Conservation (phyloP, 2,329 filamentous ascomycete species). For the Ophiocordyceps robertsii region DNA sequence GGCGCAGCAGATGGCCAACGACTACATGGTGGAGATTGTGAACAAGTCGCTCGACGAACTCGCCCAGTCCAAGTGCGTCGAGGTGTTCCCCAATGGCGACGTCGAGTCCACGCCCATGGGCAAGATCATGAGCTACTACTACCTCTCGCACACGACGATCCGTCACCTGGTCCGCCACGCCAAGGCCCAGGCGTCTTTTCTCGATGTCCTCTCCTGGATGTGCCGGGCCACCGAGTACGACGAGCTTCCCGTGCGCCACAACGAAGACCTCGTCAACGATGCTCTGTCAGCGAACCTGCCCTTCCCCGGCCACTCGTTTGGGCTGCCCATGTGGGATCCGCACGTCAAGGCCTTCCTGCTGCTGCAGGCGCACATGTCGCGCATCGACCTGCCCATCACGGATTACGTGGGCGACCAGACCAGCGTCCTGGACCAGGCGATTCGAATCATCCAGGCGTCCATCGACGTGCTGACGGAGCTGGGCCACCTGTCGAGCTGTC, state of each 20-base stretch:
- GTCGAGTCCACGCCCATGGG: slow-evolving; percentile 82
- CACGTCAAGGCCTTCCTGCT: slow-evolving; percentile 94
- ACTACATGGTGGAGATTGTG: slow-evolving; percentile 89
- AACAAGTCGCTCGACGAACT: slow-evolving; percentile 75
- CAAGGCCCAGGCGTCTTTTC: slow-evolving; percentile 62
- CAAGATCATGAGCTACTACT: slow-evolving; percentile 99
- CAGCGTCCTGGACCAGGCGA: slow-evolving; percentile 83
- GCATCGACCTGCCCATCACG: slow-evolving; percentile 81
- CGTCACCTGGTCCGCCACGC: slow-evolving; percentile 68
- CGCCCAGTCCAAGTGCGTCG: slow-evolving; percentile 70
- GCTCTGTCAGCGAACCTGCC: slow-evolving; percentile 76
- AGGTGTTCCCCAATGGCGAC: slow-evolving; percentile 73
- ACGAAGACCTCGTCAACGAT: slow-evolving; percentile 93
- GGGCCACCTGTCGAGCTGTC: slow-evolving; percentile 64
- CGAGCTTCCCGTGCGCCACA: slow-evolving; percentile 92
- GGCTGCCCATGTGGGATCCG: slow-evolving; percentile 92
- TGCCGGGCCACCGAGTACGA: slow-evolving; percentile 90
- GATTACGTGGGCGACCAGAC: slow-evolving; percentile 95
- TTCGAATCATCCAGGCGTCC: slow-evolving; percentile 90
- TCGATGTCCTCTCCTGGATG: slow-evolving; percentile 84
- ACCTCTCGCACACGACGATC: slow-evolving; percentile 89
- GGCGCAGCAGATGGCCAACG: slow-evolving; percentile 78
- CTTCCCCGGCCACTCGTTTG: slow-evolving; percentile 42
- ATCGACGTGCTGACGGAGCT: slow-evolving; percentile 90
- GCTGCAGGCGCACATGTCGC: slow-evolving; percentile 87